Conservation (phyloP, 179 eudicot species). For the Actinidia chinensis region DNA sequence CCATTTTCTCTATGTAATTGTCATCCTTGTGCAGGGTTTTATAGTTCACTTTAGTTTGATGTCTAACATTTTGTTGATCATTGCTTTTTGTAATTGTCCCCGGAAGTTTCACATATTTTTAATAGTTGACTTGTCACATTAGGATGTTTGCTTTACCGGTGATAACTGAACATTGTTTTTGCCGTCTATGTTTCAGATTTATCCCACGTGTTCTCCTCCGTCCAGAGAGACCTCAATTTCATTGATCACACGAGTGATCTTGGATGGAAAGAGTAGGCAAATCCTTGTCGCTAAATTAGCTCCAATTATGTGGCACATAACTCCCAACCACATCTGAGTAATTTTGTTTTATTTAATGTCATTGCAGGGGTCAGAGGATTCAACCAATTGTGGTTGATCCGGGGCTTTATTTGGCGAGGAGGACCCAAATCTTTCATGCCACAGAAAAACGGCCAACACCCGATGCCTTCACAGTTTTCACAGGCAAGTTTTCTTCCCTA, state of each 20-base stretch:
- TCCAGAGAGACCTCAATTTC: conserved; percentile 76
- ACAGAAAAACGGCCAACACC: conserved; percentile 78
- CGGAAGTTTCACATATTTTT: neutral
- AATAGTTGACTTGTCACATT: neutral
- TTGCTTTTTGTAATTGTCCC: neutral
- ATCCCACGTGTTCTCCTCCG: conserved; percentile 69
- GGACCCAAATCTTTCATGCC: conserved; percentile 75
- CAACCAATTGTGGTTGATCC: conserved; percentile 90
- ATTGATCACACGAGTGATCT: conserved; percentile 90
- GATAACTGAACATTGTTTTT: conserved; percentile 20
- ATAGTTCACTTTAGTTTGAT: conserved; percentile 1
- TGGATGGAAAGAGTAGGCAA: conserved; percentile 90
- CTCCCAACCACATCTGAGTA: conserved; percentile 10
- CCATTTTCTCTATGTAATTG: no score
- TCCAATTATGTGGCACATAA: neutral
- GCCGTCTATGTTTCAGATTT: conserved; percentile 47
- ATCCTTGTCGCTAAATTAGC: conserved; percentile 19
- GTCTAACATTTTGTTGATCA: neutral
- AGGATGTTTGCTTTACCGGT: neutral
- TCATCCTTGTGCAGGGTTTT: no score
- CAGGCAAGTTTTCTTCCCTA: conserved; percentile 45
- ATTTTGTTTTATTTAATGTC: neutral
- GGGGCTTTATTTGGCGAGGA: conserved; percentile 76
- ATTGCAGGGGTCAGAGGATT: conserved; percentile 57
- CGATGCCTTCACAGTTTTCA: conserved; percentile 76